Conservation (phyloP, 257 asterid genomes). For the Cruciata laevipes region DNA sequence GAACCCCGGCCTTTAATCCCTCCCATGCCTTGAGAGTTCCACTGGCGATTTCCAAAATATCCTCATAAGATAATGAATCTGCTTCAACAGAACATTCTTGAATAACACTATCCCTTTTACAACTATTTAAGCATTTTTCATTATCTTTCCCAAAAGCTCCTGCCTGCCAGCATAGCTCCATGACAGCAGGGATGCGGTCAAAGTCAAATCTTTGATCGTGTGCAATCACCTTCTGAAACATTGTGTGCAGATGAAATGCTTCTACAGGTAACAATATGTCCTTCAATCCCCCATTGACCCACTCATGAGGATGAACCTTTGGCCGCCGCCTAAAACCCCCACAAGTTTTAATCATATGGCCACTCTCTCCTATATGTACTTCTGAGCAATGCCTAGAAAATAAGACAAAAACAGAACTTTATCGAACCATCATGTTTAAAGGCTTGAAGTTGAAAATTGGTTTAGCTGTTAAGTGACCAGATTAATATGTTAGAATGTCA, state of each 20-base stretch:
- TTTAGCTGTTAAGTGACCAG: background rate
- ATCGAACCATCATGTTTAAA: background rate
- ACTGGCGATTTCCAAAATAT: constrained; percentile 35
- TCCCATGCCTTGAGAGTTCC: constrained; percentile 75
- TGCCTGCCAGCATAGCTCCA: constrained; percentile 85
- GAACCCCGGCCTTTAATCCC: constrained; percentile 54
- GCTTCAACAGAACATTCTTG: constrained; percentile 5
- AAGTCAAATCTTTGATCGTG: constrained; percentile 71
- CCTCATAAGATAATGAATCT: constrained; percentile 33
- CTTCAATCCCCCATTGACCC: constrained; percentile 51
- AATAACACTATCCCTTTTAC: constrained; percentile 8
- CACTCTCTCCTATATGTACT: constrained; percentile 69
- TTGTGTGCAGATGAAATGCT: constrained; percentile 56
- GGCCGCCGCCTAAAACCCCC: constrained; percentile 51
- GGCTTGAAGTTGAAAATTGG: background rate
- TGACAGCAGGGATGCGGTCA: constrained; percentile 67
- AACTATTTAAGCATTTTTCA: constrained; percentile 12
- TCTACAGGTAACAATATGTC: constrained; percentile 64
- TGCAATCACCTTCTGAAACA: constrained; percentile 48
- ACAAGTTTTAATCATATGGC: constrained; percentile 76
- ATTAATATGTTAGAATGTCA: no score
- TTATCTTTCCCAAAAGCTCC: constrained; percentile 41
- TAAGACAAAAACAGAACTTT: background rate
- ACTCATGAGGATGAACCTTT: constrained; percentile 55
- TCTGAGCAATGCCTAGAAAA: constrained; percentile 69